Base-by-base conservation (phyloP, 169 alveolate genomes). In the Blepharisma undulans region DNA sequence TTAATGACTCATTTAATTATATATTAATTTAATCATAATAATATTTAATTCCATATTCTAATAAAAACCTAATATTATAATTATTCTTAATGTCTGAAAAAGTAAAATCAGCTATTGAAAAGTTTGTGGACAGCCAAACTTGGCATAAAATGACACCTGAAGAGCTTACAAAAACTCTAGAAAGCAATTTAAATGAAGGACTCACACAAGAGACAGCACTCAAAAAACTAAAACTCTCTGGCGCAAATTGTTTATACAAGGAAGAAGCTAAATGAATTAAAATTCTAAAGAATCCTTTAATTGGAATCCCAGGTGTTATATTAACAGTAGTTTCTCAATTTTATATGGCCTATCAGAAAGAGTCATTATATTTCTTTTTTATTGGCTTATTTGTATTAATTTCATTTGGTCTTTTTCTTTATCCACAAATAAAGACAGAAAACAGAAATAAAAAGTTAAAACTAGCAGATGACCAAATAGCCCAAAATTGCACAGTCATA, bases 241-340 rank as follows among this genome's bases (percentile, higher is more conserved):
- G 99, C 0, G 95, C 93, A n/a, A 97, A 97, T 91, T 32, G 92
- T 33, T 91, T 97, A 76, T 93, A 98, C 19, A 97, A 95, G 81
- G 94, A 95, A 87, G 93, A 95, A 72, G 91, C 90, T 82, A 87
- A 90, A 48, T 96, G 96, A 84, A 77, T 95, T 30, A 91, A 93
- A 85, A 96, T 94, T 88, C 85, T 97, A 89, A 94, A 97, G 36
- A 93, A 95, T 4, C 91, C 94, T 27, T 97, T 97, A 93, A 92
- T 96, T 77, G 82, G 95, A 22, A 90, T 97, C 84, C 94, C 96
- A 48, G 95, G 98, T 97, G 90, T 94, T n/a, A 98, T 98, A 71
- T 94, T 97, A 0, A 76, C 94, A 21, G 59, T 96, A 33, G 95
- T 97, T 61, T 96, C 96, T 87, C 72, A 95, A 27, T 95, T 94